These are phyloP conservation scores for Xylaria longipes DNA, from an alignment of 495 filamentous ascomycete species.

Conservation along the genomic window DNA sequence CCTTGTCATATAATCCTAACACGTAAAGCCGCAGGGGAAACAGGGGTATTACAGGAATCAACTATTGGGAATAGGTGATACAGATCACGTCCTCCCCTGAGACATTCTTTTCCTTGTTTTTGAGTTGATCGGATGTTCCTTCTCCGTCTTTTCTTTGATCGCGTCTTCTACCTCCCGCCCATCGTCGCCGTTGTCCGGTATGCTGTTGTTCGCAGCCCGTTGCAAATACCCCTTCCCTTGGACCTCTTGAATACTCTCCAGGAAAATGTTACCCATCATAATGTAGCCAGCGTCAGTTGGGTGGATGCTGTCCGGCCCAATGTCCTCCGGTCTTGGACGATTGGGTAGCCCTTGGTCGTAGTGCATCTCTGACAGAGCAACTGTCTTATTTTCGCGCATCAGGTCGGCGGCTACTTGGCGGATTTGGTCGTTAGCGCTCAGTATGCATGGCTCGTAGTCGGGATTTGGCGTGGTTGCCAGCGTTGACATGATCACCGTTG, in stretches of 20 bases:
- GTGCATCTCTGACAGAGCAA: slow-evolving; percentile 36
- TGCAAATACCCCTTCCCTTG: slow-evolving; percentile 43
- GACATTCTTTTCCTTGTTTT: background rate
- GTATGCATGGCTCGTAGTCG: slow-evolving; percentile 41
- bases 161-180: slow-evolving; percentile 36
- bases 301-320: slow-evolving; percentile 40
- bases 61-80: background rate
- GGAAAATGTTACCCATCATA: slow-evolving; percentile 56
- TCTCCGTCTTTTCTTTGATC: slow-evolving; percentile 31
- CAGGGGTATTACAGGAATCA: background rate
- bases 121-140: slow-evolving; percentile 32
- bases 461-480: slow-evolving; percentile 34
- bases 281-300: slow-evolving; percentile 53
- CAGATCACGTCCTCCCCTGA: background rate
- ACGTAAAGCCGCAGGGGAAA: background rate
- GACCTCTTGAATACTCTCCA: slow-evolving; percentile 44
- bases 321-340: slow-evolving; percentile 37
- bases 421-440: slow-evolving; percentile 38
- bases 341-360: slow-evolving; percentile 35
- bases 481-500: slow-evolving; percentile 37
- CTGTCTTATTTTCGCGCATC: slow-evolving; percentile 40
- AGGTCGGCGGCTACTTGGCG: slow-evolving; percentile 45
- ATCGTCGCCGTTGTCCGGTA: slow-evolving; percentile 36
- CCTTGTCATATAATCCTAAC: background rate
- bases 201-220: slow-evolving; percentile 39